phyloP scores from a whole-genome alignment of 345 rosid genomes.

The Syzygium grande region DNA sequence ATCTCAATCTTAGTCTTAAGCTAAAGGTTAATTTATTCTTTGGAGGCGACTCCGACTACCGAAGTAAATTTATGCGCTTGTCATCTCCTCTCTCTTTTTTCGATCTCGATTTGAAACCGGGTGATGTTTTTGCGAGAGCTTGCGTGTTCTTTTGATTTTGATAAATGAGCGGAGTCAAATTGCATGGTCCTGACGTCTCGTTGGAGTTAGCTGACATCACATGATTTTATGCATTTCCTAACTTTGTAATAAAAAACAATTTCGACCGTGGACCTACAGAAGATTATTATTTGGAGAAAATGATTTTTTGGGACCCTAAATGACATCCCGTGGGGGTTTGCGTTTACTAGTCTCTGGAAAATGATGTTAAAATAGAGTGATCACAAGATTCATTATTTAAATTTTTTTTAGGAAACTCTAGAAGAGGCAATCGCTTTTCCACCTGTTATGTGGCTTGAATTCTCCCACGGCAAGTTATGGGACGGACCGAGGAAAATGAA shows the following conservation, averaged over 20 bases:
- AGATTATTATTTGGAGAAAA: background rate
- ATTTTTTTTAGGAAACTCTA: background rate
- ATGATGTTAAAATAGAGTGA: background rate
- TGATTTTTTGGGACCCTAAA: background rate
- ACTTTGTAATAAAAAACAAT: background rate
- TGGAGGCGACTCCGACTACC: too few relatives aligned
- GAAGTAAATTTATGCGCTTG: background rate
- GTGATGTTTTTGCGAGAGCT: background rate
- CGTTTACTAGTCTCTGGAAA: background rate
- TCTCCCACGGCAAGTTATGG: background rate
- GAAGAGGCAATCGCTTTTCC: background rate
- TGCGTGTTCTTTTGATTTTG: background rate
- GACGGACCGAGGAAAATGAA: background rate
- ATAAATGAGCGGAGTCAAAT: background rate
- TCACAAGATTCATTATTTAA: background rate
- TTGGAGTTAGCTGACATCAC: background rate
- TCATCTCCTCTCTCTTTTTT: background rate
- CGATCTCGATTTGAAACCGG: background rate
- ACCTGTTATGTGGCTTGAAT: background rate
- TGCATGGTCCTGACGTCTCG: background rate
- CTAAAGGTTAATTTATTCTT: too few relatives aligned
- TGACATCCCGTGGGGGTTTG: background rate
- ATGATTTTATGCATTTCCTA: background rate
- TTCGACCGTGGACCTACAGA: background rate
- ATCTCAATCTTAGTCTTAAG: too few relatives aligned